Percentiles rank a stretch among this genome's conserved stretches.
Evolutionary conservation across 2,329 filamentous ascomycete species (phyloP).

Genomic region (Ascochyta koolunga): DNA sequence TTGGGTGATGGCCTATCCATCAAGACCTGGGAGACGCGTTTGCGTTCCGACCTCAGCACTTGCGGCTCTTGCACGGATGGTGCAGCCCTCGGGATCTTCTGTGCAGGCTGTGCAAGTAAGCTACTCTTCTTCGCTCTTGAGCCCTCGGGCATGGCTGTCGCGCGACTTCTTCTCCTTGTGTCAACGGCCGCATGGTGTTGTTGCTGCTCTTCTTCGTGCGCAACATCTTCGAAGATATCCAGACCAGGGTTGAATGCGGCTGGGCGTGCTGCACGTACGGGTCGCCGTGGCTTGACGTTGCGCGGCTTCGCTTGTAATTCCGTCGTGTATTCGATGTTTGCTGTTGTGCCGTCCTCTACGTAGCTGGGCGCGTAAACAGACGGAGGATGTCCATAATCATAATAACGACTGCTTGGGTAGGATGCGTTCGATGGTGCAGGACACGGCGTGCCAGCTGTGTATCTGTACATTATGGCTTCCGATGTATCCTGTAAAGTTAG

Average conservation of each 20-base stretch:
- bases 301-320: slow-evolving; percentile 38
- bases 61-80: slow-evolving; percentile 30
- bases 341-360: slow-evolving; percentile 42
- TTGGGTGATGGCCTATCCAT: slow-evolving; percentile 31
- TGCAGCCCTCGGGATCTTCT: slow-evolving; percentile 39
- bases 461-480: slow-evolving; percentile 40
- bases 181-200: slow-evolving; percentile 23
- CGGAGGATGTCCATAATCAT: slow-evolving; percentile 30
- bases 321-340: slow-evolving; percentile 49
- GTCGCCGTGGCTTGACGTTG: slow-evolving; percentile 44
- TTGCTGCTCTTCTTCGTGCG: slow-evolving; percentile 42
- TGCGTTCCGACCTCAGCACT: slow-evolving; percentile 34
- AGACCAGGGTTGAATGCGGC: slow-evolving; percentile 40
- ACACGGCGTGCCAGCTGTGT: slow-evolving; percentile 45
- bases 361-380: slow-evolving; percentile 44
- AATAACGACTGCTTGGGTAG: slow-evolving; percentile 33
- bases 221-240: slow-evolving; percentile 49
- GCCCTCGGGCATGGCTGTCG: slow-evolving; percentile 33
- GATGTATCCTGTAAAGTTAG: slow-evolving; percentile 8
- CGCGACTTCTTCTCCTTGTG: slow-evolving; percentile 34
- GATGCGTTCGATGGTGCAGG: slow-evolving; percentile 38
- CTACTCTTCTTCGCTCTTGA: slow-evolving; percentile 34
- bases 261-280: slow-evolving; percentile 37
- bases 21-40: slow-evolving; percentile 46
- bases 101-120: slow-evolving; percentile 46